These are phyloP conservation scores for Bipolaris sorokiniana DNA, from an alignment of 2,329 filamentous ascomycete genomes.

Conservation along the genomic window DNA sequence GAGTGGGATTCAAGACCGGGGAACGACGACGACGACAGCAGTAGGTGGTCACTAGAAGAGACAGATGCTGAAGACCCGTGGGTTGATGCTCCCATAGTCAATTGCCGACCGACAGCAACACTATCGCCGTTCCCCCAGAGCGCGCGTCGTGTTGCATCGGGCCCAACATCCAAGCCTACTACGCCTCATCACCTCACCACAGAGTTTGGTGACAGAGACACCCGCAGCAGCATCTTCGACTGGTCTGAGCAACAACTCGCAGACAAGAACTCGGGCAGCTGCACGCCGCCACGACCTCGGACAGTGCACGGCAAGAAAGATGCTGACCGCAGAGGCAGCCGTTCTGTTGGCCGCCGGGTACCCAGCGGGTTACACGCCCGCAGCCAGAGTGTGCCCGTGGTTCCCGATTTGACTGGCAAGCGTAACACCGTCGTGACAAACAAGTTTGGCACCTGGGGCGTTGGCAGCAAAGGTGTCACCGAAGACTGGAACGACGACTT, in stretches of 20 bases:
- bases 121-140: constrained; percentile 43
- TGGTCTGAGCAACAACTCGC: constrained; percentile 72
- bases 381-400: constrained; percentile 79
- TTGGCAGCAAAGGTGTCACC: constrained; percentile 77
- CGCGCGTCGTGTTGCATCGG: constrained; percentile 37
- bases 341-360: constrained; percentile 68
- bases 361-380: constrained; percentile 74
- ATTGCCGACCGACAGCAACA: constrained; percentile 37
- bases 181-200: constrained; percentile 48
- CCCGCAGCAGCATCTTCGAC: constrained; percentile 74
- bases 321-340: constrained; percentile 71
- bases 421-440: constrained; percentile 62
- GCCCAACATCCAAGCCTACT: constrained; percentile 45
- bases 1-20: constrained; percentile 49
- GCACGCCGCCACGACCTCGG: constrained; percentile 68
- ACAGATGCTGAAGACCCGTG: constrained; percentile 48
- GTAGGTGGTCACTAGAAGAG: constrained; percentile 52
- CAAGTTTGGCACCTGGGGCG: constrained; percentile 83
- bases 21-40: constrained; percentile 47
- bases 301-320: constrained; percentile 80
- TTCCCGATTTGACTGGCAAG: constrained; percentile 63
- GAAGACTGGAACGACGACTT: constrained; percentile 94
- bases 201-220: constrained; percentile 50
- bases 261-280: constrained; percentile 66
- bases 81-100: constrained; percentile 48